These are phyloP conservation scores for Malassezia yamatoensis DNA, from an alignment of 1,284 basidiomycete genomes.

Conservation along the genomic window DNA sequence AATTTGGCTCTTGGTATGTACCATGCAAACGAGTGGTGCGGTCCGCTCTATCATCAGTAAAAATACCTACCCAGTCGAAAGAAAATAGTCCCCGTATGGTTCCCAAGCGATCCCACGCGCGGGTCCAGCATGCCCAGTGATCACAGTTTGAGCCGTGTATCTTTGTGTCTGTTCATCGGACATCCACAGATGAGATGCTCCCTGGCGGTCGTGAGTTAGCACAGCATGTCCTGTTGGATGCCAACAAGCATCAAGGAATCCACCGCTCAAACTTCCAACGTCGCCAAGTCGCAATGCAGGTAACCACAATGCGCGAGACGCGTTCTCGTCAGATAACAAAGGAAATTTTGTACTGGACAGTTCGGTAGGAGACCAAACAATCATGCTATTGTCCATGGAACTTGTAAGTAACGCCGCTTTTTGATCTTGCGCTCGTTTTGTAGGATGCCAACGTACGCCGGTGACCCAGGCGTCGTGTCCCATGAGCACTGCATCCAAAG, in stretches of 20 bases:
- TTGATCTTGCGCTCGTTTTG: background rate
- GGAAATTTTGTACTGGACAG: conserved; percentile 2
- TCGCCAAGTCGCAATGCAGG: conserved; percentile 42
- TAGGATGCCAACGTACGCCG: conserved; percentile 35
- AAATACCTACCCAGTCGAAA: conserved; percentile 18
- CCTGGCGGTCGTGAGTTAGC: conserved; percentile 39
- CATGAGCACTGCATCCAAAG: conserved; percentile 40
- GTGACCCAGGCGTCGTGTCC: conserved; percentile 45
- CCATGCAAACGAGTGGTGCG: conserved; percentile 43
- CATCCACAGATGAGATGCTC: conserved; percentile 38
- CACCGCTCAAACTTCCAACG: conserved; percentile 37
- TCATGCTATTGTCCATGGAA: conserved; percentile 41
- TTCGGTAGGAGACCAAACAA: conserved; percentile 39
- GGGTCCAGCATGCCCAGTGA: conserved; percentile 33
- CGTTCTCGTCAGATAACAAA: conserved; percentile 34
- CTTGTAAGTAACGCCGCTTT: conserved; percentile 42
- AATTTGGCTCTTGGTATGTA: background rate
- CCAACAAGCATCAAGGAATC: conserved; percentile 42
- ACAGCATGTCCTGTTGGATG: conserved; percentile 20
- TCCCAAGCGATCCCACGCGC: conserved; percentile 37
- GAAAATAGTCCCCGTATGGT: conserved; percentile 34
- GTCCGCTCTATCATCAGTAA: conserved; percentile 21
- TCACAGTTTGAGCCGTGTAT: conserved; percentile 15
- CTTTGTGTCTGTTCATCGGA: background rate
- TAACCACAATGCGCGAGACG: conserved; percentile 37